Conservation (phyloP, 2,329 filamentous ascomycete species). For the Lasiodiplodia gonubiensis region DNA sequence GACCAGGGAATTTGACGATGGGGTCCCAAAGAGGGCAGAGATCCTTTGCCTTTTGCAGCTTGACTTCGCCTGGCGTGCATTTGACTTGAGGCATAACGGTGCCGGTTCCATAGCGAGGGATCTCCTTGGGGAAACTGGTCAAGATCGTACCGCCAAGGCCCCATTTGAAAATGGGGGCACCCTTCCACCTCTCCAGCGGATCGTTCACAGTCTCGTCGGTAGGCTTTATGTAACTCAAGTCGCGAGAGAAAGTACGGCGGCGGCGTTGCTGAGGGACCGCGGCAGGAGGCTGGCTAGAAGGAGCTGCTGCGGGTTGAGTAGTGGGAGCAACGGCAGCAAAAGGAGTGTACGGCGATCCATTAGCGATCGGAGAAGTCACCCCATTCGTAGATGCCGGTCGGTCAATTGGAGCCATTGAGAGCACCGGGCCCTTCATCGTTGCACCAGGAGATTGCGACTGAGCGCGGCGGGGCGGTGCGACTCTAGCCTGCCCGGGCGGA, state of each 20-base stretch:
- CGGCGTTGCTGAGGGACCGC: slow-evolving; percentile 33
- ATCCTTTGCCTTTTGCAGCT: slow-evolving; percentile 75
- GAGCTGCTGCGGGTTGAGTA: not conserved
- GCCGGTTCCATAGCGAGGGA: slow-evolving; percentile 82
- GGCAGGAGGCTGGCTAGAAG: not conserved
- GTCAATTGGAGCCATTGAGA: slow-evolving; percentile 51
- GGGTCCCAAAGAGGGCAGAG: slow-evolving; percentile 73
- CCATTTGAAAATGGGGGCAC: slow-evolving; percentile 84
- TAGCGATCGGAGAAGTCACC: slow-evolving; percentile 46
- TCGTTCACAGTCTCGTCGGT: slow-evolving; percentile 67
- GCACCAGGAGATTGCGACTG: slow-evolving; percentile 66
- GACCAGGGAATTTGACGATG: slow-evolving; percentile 84
- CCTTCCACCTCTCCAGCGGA: slow-evolving; percentile 87
- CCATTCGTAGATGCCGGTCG: slow-evolving; percentile 62
- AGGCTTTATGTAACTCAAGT: slow-evolving; percentile 62
- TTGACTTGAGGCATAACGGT: slow-evolving; percentile 77
- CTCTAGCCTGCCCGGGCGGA: slow-evolving; percentile 2
- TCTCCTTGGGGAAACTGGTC: slow-evolving; percentile 85
- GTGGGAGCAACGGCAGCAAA: not conserved
- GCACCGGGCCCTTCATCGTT: slow-evolving; percentile 55
- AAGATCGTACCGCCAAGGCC: slow-evolving; percentile 83
- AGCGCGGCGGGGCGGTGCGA: slow-evolving; percentile 41
- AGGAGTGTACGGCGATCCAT: slow-evolving; percentile 35
- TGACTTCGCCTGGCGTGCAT: slow-evolving; percentile 81
- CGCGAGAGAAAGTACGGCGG: slow-evolving; percentile 53